phyloP scores from a whole-genome alignment of 805 yeast genomes.

The Metschnikowia noctiluminum region DNA sequence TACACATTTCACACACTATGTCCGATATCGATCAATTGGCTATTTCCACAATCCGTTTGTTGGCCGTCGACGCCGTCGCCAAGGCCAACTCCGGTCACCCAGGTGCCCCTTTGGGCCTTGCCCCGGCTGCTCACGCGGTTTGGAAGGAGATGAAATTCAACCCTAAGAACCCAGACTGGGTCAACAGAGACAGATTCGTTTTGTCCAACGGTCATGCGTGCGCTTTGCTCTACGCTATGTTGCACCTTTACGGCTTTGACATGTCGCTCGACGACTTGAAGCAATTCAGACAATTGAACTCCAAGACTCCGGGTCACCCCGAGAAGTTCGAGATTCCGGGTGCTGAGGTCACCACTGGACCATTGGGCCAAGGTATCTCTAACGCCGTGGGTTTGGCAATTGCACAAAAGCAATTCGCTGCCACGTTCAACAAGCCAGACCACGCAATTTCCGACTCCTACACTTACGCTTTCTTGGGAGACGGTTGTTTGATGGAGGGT shows the following conservation, averaged over 20 bases:
- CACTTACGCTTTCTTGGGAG: conserved; percentile 86
- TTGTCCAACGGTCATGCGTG: conserved; percentile 96
- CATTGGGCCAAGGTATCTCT: conserved; percentile 96
- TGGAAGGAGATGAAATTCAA: conserved; percentile 80
- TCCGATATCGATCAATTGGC: conserved; percentile 63
- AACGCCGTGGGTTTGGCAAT: conserved; percentile 96
- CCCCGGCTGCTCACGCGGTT: conserved; percentile 89
- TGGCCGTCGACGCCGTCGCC: conserved; percentile 83
- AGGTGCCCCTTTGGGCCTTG: conserved; percentile 98
- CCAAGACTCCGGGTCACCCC: conserved; percentile 98
- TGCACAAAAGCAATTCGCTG: conserved; percentile 89
- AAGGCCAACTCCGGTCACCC: conserved; percentile 97
- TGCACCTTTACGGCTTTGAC: conserved; percentile 84
- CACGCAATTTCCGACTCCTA: conserved; percentile 66
- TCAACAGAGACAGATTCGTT: conserved; percentile 93
- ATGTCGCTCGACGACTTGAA: conserved; percentile 81
- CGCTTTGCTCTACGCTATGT: conserved; percentile 79
- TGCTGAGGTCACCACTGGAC: conserved; percentile 97
- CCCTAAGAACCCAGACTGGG: conserved; percentile 90
- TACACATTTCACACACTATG: conserved; percentile 12
- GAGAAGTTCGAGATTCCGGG: conserved; percentile 83
- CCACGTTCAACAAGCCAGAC: conserved; percentile 88
- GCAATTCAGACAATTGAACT: conserved; percentile 82
- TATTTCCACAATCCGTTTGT: conserved; percentile 81
- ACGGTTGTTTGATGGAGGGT: conserved; percentile 98